Conservation (phyloP, 139 green algal species). For the Closterium sp. region DNA sequence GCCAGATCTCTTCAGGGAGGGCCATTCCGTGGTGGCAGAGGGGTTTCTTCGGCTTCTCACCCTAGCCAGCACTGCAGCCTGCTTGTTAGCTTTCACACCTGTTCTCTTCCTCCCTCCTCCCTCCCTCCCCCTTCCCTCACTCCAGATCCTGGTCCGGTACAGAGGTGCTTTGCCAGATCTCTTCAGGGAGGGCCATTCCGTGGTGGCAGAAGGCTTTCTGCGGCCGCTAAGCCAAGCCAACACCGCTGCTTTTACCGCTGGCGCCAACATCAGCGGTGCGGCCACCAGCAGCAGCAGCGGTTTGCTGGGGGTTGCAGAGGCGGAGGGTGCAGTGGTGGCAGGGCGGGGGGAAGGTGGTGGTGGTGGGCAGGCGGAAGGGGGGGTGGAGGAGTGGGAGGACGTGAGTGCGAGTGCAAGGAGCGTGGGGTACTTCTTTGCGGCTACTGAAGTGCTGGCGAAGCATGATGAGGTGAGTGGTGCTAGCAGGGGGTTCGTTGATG, state of each 20-base stretch:
- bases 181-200: constrained; percentile 45
- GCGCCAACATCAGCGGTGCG: not conserved
- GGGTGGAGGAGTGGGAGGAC: constrained; percentile 2
- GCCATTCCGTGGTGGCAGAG: constrained; percentile 48
- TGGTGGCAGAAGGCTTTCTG: constrained; percentile 49
- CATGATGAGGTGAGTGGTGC: constrained; percentile 39
- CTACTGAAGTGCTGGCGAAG: constrained; percentile 44
- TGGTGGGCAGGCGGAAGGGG: not conserved
- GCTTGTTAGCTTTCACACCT: not conserved
- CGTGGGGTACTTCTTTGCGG: constrained; percentile 44
- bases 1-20: constrained; percentile 47
- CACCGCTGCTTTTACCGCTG: constrained; percentile 1
- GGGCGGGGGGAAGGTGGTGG: not conserved
- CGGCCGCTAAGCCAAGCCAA: not conserved
- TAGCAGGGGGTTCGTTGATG: too few species aligned
- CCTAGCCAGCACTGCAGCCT: not conserved
- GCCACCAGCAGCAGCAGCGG: not conserved
- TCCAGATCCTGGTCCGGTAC: constrained; percentile 44
- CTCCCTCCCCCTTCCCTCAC: constrained; percentile 3
- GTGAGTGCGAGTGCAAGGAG: constrained; percentile 8
- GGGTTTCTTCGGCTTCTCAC: constrained; percentile 32
- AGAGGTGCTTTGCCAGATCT: constrained; percentile 42
- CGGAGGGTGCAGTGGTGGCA: not conserved
- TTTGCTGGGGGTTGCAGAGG: not conserved
- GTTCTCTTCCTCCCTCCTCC: constrained; percentile 7